Evolutionary conservation across 2,329 filamentous ascomycete species (phyloP).

Genomic region (Elsinoe batatas): DNA sequence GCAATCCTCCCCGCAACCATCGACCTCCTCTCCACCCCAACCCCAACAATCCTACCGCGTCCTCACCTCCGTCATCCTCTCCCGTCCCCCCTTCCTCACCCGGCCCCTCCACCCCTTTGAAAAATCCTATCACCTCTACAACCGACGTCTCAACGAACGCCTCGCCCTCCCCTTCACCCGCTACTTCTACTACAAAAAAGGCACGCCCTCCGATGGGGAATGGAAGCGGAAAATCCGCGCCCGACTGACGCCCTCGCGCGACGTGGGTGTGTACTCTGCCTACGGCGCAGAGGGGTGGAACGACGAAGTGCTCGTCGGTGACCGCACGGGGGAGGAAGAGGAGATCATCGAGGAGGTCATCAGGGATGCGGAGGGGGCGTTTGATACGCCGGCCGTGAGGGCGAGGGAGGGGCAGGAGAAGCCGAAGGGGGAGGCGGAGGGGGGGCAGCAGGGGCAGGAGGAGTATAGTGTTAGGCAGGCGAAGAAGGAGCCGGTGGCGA

Average conservation of each 20-base stretch:
- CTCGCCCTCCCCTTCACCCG: constrained; percentile 77
- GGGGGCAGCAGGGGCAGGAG: background rate
- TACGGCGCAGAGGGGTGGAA: constrained; percentile 72
- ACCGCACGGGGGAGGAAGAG: constrained; percentile 54
- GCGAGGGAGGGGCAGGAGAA: constrained; percentile 33
- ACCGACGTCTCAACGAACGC: constrained; percentile 91
- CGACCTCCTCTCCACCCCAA: constrained; percentile 37
- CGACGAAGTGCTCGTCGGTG: constrained; percentile 75
- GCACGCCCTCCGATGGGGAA: constrained; percentile 73
- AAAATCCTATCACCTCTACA: constrained; percentile 90
- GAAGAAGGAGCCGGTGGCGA: constrained; percentile 43
- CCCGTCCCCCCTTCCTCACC: constrained; percentile 79
- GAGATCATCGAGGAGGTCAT: constrained; percentile 59
- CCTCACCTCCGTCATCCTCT: constrained; percentile 66
- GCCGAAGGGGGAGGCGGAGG: constrained; percentile 14
- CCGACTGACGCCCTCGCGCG: constrained; percentile 67
- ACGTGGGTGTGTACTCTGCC: constrained; percentile 76
- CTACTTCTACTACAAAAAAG: constrained; percentile 90
- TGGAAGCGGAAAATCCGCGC: constrained; percentile 80
- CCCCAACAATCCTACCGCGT: constrained; percentile 35
- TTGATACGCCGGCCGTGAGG: constrained; percentile 37
- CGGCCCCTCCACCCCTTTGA: constrained; percentile 79
- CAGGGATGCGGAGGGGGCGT: constrained; percentile 56
- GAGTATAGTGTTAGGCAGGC: background rate
- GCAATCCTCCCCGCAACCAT: constrained; percentile 26